Base-by-base conservation (phyloP, 2,329 filamentous ascomycete genomes). In the Ceratocystis alfenasii region DNA sequence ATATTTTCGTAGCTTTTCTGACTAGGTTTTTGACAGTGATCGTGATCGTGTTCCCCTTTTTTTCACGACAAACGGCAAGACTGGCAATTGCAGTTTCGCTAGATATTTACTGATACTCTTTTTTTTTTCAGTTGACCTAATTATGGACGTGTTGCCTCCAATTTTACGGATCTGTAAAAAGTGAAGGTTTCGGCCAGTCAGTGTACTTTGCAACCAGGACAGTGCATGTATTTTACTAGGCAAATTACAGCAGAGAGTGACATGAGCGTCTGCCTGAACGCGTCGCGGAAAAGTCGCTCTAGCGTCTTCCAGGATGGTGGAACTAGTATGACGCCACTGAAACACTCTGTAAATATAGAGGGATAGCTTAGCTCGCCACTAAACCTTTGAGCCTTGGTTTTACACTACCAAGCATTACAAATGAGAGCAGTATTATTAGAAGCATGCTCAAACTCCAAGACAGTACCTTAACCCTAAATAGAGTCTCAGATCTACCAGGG, bases 81-180 rank as follows among this genome's bases (percentile, higher is more conserved):
- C 25, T n/a, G 28, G 28, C 17, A 59, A 33, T 59, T 59, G 28
- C 30, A 25, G 55, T 59, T 59, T 59, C 30, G 55, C 55, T n/a
- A 15, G 7, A 59, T 53, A 53, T 53, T 25, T 53, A 20, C 36
- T 41, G 36, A 41, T 41, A 4, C 36, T 15, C 36, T 36, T 5
- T 30, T 59, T 28, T 28, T 59, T 28, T 30, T 30, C 6, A n/a
- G 30, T 36, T 59, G 25, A 8, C 55, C 55, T 59, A 59, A 36
- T 59, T 59, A 30, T 30, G 8, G 55, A 8, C 28, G 25, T 30
- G 25, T 59, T 30, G 55, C 28, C 55, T 59, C 55, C 55, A 59
- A 59, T 59, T 59, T 59, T 59, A 33, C 20, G 15, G 33, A 17
- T 8, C 28, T 41, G 36, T 41, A 41, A 41, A 41, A 41, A 41